Evolutionary conservation across 2,329 filamentous ascomycete species (phyloP).

Genomic region (Clarireedia homoeocarpa): DNA sequence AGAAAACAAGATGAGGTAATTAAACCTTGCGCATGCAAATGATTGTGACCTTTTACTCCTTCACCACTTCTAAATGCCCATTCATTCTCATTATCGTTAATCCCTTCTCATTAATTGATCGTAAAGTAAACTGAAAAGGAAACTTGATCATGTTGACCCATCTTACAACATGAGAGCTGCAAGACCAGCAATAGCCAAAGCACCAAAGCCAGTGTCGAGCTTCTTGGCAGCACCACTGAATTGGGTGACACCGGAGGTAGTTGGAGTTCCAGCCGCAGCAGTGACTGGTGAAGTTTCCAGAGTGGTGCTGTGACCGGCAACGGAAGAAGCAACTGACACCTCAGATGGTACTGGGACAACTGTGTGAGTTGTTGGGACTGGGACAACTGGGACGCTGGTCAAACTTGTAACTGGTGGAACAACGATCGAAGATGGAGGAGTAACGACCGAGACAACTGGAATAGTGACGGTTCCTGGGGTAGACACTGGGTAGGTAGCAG

Average conservation of each 20-base stretch:
- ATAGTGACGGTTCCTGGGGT: constrained; percentile 13
- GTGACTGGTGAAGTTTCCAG: not conserved
- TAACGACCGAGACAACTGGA: constrained; percentile 6
- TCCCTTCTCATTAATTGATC: constrained; percentile 12
- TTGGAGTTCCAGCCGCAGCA: constrained; percentile 1
- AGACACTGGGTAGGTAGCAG: constrained; percentile 16
- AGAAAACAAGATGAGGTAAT: constrained; percentile 7
- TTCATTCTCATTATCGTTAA: constrained; percentile 4
- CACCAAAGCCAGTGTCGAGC: constrained; percentile 18
- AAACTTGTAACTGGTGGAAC: not conserved
- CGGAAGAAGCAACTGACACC: no score
- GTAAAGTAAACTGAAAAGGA: not conserved
- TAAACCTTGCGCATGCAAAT: constrained; percentile 11
- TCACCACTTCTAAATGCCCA: constrained; percentile 10
- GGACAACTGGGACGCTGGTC: not conserved
- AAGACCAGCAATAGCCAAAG: constrained; percentile 19
- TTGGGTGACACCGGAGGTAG: constrained; percentile 11
- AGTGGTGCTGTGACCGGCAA: not conserved
- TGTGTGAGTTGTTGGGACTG: not conserved
- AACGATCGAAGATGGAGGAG: not conserved
- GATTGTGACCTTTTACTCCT: constrained; percentile 16
- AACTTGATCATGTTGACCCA: constrained; percentile 3
- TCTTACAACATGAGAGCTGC: constrained; percentile 23
- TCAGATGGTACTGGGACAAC: not conserved
- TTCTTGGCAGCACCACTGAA: constrained; percentile 16